Conservation (phyloP, 2,329 filamentous ascomycete species). For the Ascomycota sp. region DNA sequence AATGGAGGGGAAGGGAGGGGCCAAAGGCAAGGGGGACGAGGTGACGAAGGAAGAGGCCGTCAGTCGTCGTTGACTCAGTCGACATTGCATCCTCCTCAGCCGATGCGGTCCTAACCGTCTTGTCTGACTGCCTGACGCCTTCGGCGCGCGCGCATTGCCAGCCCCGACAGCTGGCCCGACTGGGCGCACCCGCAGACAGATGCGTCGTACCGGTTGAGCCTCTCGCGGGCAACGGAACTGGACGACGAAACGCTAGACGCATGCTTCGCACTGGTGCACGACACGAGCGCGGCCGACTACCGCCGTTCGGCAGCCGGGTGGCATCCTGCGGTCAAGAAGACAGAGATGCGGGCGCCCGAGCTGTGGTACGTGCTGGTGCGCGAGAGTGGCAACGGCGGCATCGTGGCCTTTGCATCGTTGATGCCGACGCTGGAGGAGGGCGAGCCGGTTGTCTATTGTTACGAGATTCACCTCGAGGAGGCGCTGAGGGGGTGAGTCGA, state of each 20-base stretch:
- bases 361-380: slow-evolving; percentile 48
- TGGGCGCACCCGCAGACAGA: slow-evolving; percentile 32
- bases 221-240: slow-evolving; percentile 21
- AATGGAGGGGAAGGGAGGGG: neutral
- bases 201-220: slow-evolving; percentile 19
- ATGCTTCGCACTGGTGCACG: slow-evolving; percentile 37
- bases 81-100: too few species aligned
- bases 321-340: slow-evolving; percentile 37
- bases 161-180: slow-evolving; percentile 9
- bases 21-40: too few species aligned
- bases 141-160: too few species aligned
- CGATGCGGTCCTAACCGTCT: too few species aligned
- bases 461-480: slow-evolving; percentile 50
- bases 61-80: too few species aligned
- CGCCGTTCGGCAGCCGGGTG: slow-evolving; percentile 40
- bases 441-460: slow-evolving; percentile 51
- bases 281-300: slow-evolving; percentile 46
- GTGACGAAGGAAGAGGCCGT: too few species aligned
- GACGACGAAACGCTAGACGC: slow-evolving; percentile 22
- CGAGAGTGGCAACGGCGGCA: slow-evolving; percentile 4
- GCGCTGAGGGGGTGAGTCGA: slow-evolving; percentile 29
- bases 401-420: slow-evolving; percentile 42
- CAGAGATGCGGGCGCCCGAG: slow-evolving; percentile 47
- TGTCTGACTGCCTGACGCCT: too few species aligned
- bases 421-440: slow-evolving; percentile 52